Base-by-base conservation (phyloP, 31 red algal genomes). In the Endocladia muricata region DNA sequence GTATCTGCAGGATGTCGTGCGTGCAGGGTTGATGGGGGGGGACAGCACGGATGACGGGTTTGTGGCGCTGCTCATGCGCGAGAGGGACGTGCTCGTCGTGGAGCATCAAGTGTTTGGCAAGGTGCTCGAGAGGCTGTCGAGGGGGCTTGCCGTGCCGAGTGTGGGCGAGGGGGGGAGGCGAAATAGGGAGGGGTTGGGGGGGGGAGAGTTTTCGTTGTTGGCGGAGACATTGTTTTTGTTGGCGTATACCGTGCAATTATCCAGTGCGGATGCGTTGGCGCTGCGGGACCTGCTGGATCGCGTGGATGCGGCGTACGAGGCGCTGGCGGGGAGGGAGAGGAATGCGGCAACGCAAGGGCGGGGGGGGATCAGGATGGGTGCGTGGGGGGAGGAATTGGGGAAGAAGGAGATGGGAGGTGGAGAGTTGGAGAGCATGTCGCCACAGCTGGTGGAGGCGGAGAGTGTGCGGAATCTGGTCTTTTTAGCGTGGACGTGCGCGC, bases 221-320 rank as follows among this genome's bases (percentile, higher is more conserved):
- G 93, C 93, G 3, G 86, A 96, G 54, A 74, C 72, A 11, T 39
- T 90, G 19, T 96, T 96, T 49, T 58, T 96, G 2, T 55, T 87
- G 19, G 83, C 86, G 9, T 96, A 96, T 42, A 90, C 93, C 23
- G 85, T 96, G 13, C 93, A 96, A 76, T 51, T 86, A n/a, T 73
- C 82, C 6, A 82, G 76, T 8, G 75, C 54, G 2, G 85, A 96
- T 47, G 93, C 86, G 1, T 47, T 91, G 17, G 37, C 49, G 2
- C 54, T 96, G 42, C 86, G 93, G 3, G 36, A 54, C 7, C 68
- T 85, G 37, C 55, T 96, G 31, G 58, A 59, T 28, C 25, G 65
- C 19, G 74, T 54, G 3, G 74, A 65, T 42, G 40, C 68, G 4
- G 4, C 52, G 9, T 47, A 51, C 35, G 38, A 19, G 19, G 23